Evolutionary conservation across 129 eudicot genomes (phyloP).

Genomic region (Chrysanthemum lavandulifolium): DNA sequence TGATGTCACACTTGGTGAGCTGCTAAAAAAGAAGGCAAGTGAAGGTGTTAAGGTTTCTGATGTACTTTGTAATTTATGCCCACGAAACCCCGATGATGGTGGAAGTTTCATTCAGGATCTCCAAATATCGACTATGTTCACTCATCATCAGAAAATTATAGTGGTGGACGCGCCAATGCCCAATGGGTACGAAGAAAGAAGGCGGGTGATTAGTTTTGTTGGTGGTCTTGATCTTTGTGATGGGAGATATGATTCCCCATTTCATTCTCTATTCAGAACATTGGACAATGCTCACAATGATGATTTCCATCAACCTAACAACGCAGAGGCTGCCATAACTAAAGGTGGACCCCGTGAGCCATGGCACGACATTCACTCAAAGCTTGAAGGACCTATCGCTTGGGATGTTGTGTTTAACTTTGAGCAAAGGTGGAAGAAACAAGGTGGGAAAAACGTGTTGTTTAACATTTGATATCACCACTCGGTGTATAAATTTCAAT

Average conservation of each 20-base stretch:
- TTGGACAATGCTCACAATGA: conserved; percentile 69
- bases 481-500: no score
- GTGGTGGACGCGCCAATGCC: conserved; percentile 67
- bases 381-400: conserved; percentile 71
- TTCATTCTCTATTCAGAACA: conserved; percentile 74
- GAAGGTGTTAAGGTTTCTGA: conserved; percentile 72
- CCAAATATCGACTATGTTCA: conserved; percentile 78
- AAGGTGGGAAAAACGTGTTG: conserved; percentile 73
- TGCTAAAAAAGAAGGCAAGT: conserved; percentile 65
- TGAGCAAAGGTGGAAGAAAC: conserved; percentile 82
- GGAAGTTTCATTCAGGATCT: conserved; percentile 68
- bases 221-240: conserved; percentile 86
- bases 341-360: conserved; percentile 91
- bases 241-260: conserved; percentile 72
- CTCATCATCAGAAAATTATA: conserved; percentile 80
- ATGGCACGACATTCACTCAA: conserved; percentile 85
- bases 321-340: conserved; percentile 43
- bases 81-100: conserved; percentile 80
- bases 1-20: conserved; percentile 77
- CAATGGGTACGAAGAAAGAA: conserved; percentile 37
- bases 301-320: conserved; percentile 84
- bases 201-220: conserved; percentile 72
- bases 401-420: conserved; percentile 79
- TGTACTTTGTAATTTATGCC: conserved; percentile 66
- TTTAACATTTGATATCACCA: no score